These are phyloP conservation scores for Thelonectria rubi DNA, from an alignment of 2,329 filamentous ascomycete genomes.

Conservation along the genomic window DNA sequence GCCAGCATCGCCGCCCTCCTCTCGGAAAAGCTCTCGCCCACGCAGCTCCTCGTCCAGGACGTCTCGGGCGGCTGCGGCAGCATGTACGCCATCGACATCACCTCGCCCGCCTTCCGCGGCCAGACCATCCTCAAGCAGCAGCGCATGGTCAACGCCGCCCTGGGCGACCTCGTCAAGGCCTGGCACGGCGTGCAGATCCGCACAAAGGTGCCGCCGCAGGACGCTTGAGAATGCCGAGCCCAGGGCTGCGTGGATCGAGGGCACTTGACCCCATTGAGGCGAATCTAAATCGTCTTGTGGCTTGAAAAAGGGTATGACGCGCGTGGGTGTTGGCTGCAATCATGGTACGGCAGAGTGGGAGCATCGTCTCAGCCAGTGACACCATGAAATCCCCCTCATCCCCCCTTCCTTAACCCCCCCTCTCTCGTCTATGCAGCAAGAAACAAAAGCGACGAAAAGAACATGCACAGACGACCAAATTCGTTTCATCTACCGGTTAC, in stretches of 20 bases:
- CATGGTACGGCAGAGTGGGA: background rate
- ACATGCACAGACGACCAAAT: background rate
- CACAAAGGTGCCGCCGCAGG: slow-evolving; percentile 62
- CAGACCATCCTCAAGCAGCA: slow-evolving; percentile 82
- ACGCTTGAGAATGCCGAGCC: slow-evolving; percentile 14
- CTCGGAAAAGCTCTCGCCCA: slow-evolving; percentile 58
- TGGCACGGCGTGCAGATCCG: slow-evolving; percentile 88
- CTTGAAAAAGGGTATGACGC: background rate
- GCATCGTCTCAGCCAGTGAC: background rate
- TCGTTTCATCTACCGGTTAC: background rate
- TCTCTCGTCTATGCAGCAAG: background rate
- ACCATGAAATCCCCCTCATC: background rate
- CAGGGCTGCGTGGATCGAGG: background rate
- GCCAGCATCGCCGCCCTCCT: slow-evolving; percentile 66
- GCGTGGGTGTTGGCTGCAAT: slow-evolving; percentile 3
- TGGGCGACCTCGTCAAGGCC: slow-evolving; percentile 78
- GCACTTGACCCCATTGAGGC: background rate
- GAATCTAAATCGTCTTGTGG: background rate
- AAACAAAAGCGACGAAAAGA: background rate
- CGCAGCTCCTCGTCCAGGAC: slow-evolving; percentile 73
- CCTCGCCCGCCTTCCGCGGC: slow-evolving; percentile 75
- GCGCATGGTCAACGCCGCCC: slow-evolving; percentile 77
- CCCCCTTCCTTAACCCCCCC: background rate
- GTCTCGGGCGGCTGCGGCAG: slow-evolving; percentile 85
- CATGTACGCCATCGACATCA: slow-evolving; percentile 87